Base-by-base conservation (phyloP, 1,284 basidiomycete genomes). In the Cutaneotrichosporon dermatis region DNA sequence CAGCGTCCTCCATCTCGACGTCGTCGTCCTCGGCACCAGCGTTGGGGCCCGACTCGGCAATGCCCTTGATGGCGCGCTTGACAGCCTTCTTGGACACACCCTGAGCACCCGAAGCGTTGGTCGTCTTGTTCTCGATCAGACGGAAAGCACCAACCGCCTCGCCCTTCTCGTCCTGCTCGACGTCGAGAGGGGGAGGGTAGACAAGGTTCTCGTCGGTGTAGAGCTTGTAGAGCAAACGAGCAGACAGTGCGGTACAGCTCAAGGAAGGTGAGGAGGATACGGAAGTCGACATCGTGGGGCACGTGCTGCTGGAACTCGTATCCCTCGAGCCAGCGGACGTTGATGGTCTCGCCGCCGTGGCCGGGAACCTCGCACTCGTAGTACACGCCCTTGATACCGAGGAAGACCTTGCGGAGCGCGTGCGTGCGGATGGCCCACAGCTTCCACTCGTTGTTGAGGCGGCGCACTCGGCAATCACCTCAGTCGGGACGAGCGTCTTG, bases 351-450 rank as follows among this genome's bases (percentile, higher is more conserved):
- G 66, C 92, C 94, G 81, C 90, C 86, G 52, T 74, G 71, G 11
- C 74, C 72, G 6, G 76, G 76, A 36, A 98, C 84, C 74, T 96
- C 91, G 11, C 92, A 93, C 79, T 99, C 95, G 79, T 96, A 98
- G 79, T 99, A 99, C 60, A 99, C 86, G 50, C 96, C 96, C 80
- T 99, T 99, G 79, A 99, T 97, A 54, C 92, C 95, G 59, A 99
- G 83, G 80, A 99, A 99, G 37, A 89, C 86, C 79, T 97, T 97
- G 61, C 89, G 86, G 44, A 99, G 83, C 8, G 89, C 84, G 68
- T 84, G 84, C 1, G 91, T 87, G 72, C 92, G 89, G 86, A 98
- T 93, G 52, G 96, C 84, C 80, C 95, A 99, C 44, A 97, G 82
- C 69, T 80, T 79, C 92, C 92, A 95, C 82, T 94, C 91, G 35